Base-by-base conservation (phyloP, 2,329 filamentous ascomycete species). In the Aspergillus quadricinctus region DNA sequence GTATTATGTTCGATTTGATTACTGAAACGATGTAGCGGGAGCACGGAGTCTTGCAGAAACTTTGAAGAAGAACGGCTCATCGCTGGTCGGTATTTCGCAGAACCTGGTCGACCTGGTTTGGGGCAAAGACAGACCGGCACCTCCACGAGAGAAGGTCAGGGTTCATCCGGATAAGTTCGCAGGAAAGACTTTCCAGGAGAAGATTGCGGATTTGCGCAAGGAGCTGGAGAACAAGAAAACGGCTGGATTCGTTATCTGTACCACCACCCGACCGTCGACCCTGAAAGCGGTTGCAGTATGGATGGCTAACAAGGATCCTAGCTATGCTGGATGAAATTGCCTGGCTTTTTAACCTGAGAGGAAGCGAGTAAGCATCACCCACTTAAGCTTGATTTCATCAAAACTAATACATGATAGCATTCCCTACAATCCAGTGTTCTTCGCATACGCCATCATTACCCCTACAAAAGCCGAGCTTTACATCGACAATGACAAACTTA, bases 351-450 rank as follows among this genome's bases (percentile, higher is more conserved):
- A 99, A 99, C 75, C 78, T 99, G 50, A 87, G 94, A 64, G 94
- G 94, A 65, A 94, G 83, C 72, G 94, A 97, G 81, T 83, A 75
- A 61, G 80, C 51, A 28, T 43, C 14, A 3, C 14, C 29, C 9
- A 17, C 8, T n/a, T 7, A 0, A 19, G 9, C 9, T 46, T 27
- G 5, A 6, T 10, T 9, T 19, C 11, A 27, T 23, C 14, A 21
- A 25, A 48, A 64, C 58, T 41, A 14, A 53, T 17, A 14, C 4
- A 25, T 14, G 27, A 41, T 64, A 84, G 81, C 71, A 97, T 99
- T 62, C 90, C 92, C 0, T 99, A 94, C 78, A 99, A 99, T 70
- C 94, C 94, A 0, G 94, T 99, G 50, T 97, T 99, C 80, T 97
- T 97, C 76, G 94, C 93, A 17, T 99, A 97, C 68, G 93, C 93